These are phyloP conservation scores for Mrakia frigida DNA, from an alignment of 768 basidiomycete species.

Conservation along the genomic window DNA sequence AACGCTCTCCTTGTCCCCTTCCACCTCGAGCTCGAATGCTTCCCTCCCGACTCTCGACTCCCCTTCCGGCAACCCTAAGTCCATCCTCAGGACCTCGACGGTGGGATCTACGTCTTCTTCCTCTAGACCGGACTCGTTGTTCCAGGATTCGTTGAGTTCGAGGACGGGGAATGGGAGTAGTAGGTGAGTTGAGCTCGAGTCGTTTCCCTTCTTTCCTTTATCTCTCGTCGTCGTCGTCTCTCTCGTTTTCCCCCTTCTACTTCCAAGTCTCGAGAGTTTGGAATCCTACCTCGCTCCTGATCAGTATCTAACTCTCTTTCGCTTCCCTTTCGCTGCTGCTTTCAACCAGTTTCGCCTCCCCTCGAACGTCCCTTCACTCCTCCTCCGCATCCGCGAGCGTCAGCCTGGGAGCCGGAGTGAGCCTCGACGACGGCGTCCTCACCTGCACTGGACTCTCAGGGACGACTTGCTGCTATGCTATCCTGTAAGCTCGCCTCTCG, in stretches of 20 bases:
- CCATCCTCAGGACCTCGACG: slow-evolving; percentile 13
- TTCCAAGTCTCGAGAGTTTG: no score
- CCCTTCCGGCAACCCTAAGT: not conserved
- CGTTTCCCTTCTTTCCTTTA: not conserved
- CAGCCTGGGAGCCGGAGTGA: not conserved
- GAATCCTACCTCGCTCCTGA: no score
- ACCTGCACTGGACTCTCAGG: slow-evolving; percentile 1
- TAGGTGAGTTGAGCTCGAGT: not conserved
- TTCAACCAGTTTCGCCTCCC: not conserved
- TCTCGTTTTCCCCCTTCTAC: not conserved
- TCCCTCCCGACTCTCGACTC: not conserved
- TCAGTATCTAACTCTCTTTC: not conserved
- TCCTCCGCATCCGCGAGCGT: not conserved
- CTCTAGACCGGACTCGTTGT: not conserved
- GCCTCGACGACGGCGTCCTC: not conserved
- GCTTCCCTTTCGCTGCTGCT: not conserved
- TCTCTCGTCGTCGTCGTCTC: not conserved
- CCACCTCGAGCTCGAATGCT: not conserved
- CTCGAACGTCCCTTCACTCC: slow-evolving; percentile 8
- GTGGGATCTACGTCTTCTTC: slow-evolving; percentile 1
- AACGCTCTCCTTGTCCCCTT: not conserved
- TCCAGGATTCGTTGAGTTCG: not conserved
- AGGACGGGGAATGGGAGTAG: not conserved
- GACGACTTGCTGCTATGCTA: slow-evolving; percentile 15
- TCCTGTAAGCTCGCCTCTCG: slow-evolving; percentile 5